Evolutionary conservation across 495 filamentous ascomycete species (phyloP).

Genomic region (Aspergillus baeticus): DNA sequence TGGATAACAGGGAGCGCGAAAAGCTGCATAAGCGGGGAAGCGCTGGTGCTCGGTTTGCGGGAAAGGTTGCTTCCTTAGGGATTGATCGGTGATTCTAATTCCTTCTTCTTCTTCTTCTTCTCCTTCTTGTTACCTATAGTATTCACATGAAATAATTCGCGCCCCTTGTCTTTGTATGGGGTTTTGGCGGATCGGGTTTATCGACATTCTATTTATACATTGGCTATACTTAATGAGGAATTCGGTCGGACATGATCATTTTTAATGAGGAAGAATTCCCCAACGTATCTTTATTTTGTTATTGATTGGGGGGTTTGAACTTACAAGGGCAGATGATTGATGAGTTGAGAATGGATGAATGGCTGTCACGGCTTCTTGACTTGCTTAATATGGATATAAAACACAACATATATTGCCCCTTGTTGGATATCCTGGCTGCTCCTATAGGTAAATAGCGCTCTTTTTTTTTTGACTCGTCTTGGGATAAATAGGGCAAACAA

Average conservation of each 20-base stretch:
- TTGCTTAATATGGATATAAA: not conserved
- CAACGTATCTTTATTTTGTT: not conserved
- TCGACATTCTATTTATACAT: slow-evolving; percentile 2
- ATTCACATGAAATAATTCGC: not conserved
- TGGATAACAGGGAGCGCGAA: slow-evolving; percentile 44
- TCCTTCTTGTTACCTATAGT: slow-evolving; percentile 11
- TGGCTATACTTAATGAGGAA: not conserved
- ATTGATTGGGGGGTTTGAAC: not conserved
- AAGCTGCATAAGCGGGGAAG: slow-evolving; percentile 53
- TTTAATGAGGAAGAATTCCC: not conserved
- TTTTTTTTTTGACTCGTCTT: not conserved
- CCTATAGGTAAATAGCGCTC: too few relatives aligned
- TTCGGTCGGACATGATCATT: slow-evolving; percentile 3
- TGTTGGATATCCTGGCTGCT: too few relatives aligned
- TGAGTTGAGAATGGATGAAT: not conserved
- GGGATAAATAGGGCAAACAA: too few relatives aligned
- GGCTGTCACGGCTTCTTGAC: not conserved
- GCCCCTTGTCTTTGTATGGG: not conserved
- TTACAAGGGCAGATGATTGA: not conserved
- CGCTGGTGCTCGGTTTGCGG: slow-evolving; percentile 48
- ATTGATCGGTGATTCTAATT: slow-evolving; percentile 36
- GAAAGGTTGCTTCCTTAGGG: slow-evolving; percentile 47
- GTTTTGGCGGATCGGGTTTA: slow-evolving; percentile 1
- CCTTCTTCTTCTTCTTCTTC: not conserved
- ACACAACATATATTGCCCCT: too few relatives aligned